Conservation (phyloP, 2,329 filamentous ascomycete genomes). For the Colletotrichum cereale region DNA sequence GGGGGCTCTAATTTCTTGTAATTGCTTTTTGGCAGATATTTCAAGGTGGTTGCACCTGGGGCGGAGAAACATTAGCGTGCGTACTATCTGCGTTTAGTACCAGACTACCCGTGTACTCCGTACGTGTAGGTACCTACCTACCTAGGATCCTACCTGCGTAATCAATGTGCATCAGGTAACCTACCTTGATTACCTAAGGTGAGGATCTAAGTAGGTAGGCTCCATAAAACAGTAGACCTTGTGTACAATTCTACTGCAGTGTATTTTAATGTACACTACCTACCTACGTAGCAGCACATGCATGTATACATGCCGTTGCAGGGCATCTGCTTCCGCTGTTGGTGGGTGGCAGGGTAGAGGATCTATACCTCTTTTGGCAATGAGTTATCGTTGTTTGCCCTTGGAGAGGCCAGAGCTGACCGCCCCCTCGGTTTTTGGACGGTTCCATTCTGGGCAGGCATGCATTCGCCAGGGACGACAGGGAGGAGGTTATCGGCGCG, state of each 20-base stretch:
- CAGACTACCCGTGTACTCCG: too few relatives aligned
- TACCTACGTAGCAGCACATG: too few relatives aligned
- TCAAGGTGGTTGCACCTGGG: conserved; percentile 1
- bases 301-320: conserved; percentile 13
- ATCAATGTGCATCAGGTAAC: too few relatives aligned
- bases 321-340: conserved; percentile 31
- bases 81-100: neutral
- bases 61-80: conserved; percentile 7
- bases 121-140: neutral
- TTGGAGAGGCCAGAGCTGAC: conserved; percentile 27
- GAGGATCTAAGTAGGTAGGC: too few relatives aligned
- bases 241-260: too few relatives aligned
- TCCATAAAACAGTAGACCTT: too few relatives aligned
- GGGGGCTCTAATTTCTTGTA: conserved; percentile 11
- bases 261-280: too few relatives aligned
- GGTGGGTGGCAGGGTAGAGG: conserved; percentile 32
- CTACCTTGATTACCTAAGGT: too few relatives aligned
- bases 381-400: conserved; percentile 18
- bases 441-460: neutral
- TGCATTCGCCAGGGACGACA: conserved; percentile 23
- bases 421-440: conserved; percentile 25
- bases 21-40: conserved; percentile 29
- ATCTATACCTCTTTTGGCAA: conserved; percentile 26
- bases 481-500: conserved; percentile 31
- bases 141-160: too few relatives aligned